Base-by-base conservation (phyloP, 768 basidiomycete species). In the Tricholomella constricta region DNA sequence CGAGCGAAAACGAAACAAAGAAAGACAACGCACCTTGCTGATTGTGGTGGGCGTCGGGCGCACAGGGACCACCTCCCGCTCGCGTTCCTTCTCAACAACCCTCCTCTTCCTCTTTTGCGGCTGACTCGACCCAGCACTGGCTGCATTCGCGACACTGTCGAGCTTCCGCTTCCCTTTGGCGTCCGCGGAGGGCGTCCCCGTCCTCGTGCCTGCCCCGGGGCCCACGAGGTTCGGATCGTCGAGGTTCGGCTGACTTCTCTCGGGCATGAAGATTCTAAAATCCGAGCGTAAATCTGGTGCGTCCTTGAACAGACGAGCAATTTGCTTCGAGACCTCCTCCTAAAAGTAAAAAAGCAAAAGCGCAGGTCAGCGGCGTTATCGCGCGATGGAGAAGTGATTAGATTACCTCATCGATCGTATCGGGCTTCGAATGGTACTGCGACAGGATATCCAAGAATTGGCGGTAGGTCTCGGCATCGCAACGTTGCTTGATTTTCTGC, bases 401-500 rank as follows among this genome's bases (percentile, higher is more conserved):
- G 62, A 71, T 60, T 57, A 79, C 84, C 75, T 86, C 83, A 58
- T 85, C 81, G 55, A 81, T 80, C 42, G 83, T 67, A 53, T 86
- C 80, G 11, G 88, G 73, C 59, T 77, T 73, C 56, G 81, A 74
- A 49, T 86, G 81, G 64, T 85, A 84, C 37, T 79, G 73, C 7
- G 84, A 82, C 2, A 94, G 71, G 48, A 92, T 86, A 60, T 89
- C 88, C 22, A 92, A 69, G 63, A 93, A 93, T 59, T 84, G 81
- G 48, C 82, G 81, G 59, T 92, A 93, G 4, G 89, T 94, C 14
- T 94, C 92, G 0, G 91, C 82, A 56, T 96, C 91, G 70, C 92
- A 97, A 14, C 94, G 85, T 53, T 89, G 87, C 69, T 97, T 98
- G 71, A 98, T 97, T 72, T 94, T 94, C 72, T 95, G 94, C 27